Percentiles rank a stretch among this genome's conserved stretches.
phyloP scores from a whole-genome alignment of 257 asterid genomes.

The Henckelia pumila region DNA sequence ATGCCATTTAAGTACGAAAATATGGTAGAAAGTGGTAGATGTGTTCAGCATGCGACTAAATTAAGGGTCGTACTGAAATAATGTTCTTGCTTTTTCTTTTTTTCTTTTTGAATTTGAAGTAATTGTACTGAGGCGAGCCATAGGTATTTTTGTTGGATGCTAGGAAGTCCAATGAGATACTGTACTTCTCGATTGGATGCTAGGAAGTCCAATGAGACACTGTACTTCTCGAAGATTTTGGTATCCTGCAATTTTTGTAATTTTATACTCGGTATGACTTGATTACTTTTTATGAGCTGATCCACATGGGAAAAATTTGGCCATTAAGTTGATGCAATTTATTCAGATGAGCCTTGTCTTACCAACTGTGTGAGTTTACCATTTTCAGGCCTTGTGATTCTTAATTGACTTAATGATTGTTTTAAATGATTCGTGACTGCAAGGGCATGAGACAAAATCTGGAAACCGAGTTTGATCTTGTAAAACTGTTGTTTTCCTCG shows the following conservation, averaged over 20 bases:
- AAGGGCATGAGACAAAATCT: neutral
- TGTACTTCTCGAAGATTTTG: neutral
- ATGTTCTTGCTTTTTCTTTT: neutral
- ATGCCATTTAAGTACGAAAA: constrained; percentile 10
- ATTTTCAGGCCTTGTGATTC: constrained; percentile 3
- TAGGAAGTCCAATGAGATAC: neutral
- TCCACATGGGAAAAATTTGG: no score
- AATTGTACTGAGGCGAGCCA: neutral
- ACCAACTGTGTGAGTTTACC: neutral
- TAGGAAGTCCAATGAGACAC: no score
- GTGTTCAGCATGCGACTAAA: neutral
- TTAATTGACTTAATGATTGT: constrained; percentile 14
- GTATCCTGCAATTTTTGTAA: neutral
- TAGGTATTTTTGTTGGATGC: neutral
- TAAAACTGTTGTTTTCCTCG: no score
- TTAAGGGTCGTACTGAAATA: neutral
- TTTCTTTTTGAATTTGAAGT: neutral
- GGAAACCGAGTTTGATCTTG: neutral
- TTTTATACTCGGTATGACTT: neutral
- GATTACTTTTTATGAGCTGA: neutral
- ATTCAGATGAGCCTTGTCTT: neutral
- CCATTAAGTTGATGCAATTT: neutral
- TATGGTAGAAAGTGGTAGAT: constrained; percentile 1
- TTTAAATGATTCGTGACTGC: constrained; percentile 7
- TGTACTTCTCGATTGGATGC: no score